Conservation (phyloP, 257 asterid genomes). For the Solanum appendiculatum region DNA sequence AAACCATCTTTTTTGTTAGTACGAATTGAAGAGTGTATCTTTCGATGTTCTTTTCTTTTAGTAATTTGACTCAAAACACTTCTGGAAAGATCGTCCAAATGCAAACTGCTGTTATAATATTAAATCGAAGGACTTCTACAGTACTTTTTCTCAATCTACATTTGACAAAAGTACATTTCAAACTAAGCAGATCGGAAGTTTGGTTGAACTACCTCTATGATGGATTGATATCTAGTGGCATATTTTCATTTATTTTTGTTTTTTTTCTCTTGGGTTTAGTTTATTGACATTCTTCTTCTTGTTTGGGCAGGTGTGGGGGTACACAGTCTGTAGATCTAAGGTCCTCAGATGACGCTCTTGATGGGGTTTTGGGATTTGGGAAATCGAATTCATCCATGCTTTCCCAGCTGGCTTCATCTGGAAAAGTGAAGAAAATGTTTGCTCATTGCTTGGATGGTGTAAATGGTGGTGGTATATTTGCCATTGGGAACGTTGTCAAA, state of each 20-base stretch:
- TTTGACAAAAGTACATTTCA: background rate
- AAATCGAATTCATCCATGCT: slow-evolving; percentile 90
- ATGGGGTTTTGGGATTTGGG: slow-evolving; percentile 97
- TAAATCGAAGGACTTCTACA: background rate
- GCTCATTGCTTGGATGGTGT: slow-evolving; percentile 98
- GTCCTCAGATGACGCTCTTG: slow-evolving; percentile 86
- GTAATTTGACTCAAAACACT: background rate
- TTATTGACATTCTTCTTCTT: background rate
- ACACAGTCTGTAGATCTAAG: slow-evolving; percentile 74
- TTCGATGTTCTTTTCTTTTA: background rate
- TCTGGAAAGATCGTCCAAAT: background rate
- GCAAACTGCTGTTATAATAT: background rate
- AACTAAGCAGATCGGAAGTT: background rate
- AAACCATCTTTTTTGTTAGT: background rate
- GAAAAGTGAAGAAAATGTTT: slow-evolving; percentile 90
- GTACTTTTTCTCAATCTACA: background rate
- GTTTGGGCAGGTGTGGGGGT: slow-evolving; percentile 81
- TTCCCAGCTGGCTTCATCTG: slow-evolving; percentile 90
- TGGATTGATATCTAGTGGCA: background rate
- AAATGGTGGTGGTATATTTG: slow-evolving; percentile 99
- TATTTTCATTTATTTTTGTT: background rate
- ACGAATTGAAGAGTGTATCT: background rate
- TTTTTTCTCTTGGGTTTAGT: background rate
- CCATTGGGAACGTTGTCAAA: slow-evolving; percentile 97
- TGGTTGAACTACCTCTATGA: background rate